A percentile compares a stretch with the other conserved stretches of the same genome.
Evolutionary conservation across 169 alveolate species (phyloP).

Genomic region (Amoebophrya sp.): DNA sequence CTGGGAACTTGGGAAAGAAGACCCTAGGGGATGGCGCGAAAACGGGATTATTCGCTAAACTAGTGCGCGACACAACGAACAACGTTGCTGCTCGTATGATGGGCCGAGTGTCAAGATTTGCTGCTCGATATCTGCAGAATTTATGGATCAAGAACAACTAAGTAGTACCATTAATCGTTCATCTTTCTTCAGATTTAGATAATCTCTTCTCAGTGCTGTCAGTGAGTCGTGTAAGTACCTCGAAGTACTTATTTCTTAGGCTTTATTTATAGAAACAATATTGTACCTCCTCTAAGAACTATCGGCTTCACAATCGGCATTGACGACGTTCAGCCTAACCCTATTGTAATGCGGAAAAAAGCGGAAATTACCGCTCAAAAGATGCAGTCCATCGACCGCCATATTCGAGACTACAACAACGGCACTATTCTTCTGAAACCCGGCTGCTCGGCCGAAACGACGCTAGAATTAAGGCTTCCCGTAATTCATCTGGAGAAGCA

Average conservation of each 20-base stretch:
- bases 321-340: conserved; percentile 90
- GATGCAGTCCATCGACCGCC: conserved; percentile 61
- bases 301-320: conserved; percentile 98
- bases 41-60: conserved; percentile 83
- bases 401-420: conserved; percentile 65
- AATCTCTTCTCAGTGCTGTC: too few relatives aligned
- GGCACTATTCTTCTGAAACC: conserved; percentile 85
- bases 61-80: conserved; percentile 81
- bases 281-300: too few relatives aligned
- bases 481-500: too few relatives aligned
- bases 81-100: conserved; percentile 84
- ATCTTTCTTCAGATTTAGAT: too few relatives aligned
- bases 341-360: conserved; percentile 37
- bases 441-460: conserved; percentile 91
- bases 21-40: conserved; percentile 85
- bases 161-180: too few relatives aligned
- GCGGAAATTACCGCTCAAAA: conserved; percentile 54
- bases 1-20: conserved; percentile 92
- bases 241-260: too few relatives aligned
- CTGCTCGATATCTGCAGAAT: conserved; percentile 90
- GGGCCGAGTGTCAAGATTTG: conserved; percentile 89
- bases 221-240: too few relatives aligned
- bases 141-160: too few relatives aligned
- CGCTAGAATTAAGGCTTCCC: conserved; percentile 64
- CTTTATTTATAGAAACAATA: too few relatives aligned